Evolutionary conservation across 805 yeast genomes (phyloP).

Genomic region (Metschnikowia amazonensis): DNA sequence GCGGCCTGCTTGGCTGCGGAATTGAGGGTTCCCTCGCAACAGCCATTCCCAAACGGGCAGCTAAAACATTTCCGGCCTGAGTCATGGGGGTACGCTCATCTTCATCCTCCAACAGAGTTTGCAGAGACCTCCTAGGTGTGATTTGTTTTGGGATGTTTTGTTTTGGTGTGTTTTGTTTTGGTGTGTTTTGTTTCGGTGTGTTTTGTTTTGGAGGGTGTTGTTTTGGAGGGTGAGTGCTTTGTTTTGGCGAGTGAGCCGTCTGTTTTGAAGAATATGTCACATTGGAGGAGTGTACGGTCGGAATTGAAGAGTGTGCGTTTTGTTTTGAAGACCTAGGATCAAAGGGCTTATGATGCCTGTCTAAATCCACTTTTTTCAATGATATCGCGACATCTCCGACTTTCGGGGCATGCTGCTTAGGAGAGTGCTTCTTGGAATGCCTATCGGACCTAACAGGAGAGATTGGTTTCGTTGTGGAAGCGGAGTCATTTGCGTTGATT

Average conservation of each 20-base stretch:
- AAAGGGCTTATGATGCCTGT: too few relatives aligned
- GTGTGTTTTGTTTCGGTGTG: background rate
- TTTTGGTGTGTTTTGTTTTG: background rate
- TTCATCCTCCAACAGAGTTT: background rate
- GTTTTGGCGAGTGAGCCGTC: background rate
- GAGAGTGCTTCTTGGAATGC: background rate
- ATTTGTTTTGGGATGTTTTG: background rate
- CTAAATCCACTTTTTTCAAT: background rate
- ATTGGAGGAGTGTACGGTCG: too few relatives aligned
- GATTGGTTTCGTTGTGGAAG: background rate
- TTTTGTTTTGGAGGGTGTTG: background rate
- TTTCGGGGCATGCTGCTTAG: background rate
- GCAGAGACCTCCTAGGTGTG: background rate
- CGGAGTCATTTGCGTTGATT: background rate
- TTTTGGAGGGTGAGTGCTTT: background rate
- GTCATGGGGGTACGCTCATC: slow-evolving; percentile 26
- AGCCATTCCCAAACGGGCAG: slow-evolving; percentile 25
- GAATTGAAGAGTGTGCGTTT: background rate
- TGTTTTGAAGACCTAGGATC: background rate
- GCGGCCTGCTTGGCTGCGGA: background rate
- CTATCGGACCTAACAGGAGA: background rate
- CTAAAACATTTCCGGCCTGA: slow-evolving; percentile 31
- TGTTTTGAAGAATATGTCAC: background rate
- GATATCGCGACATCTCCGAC: background rate
- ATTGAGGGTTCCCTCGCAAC: background rate